A percentile compares a stretch with the other conserved stretches of the same genome.
phyloP scores from a whole-genome alignment of 306 rosid species.

The Notholithocarpus densiflorus region DNA sequence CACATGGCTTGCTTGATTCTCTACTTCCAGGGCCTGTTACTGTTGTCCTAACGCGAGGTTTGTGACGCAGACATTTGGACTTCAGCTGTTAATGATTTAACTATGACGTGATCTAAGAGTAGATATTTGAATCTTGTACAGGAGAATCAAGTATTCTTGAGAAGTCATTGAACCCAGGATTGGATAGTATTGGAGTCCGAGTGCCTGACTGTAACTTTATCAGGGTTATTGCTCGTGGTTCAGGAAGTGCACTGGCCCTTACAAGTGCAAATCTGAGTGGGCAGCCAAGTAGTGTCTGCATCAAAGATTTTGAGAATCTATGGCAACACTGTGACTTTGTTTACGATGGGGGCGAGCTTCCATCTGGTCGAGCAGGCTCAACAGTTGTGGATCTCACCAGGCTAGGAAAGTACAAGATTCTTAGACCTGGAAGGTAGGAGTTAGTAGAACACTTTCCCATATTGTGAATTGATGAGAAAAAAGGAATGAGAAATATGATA shows the following conservation, averaged over 20 bases:
- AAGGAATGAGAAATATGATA: neutral
- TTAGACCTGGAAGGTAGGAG: constrained; percentile 88
- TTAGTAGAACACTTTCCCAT: neutral
- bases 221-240: constrained; percentile 61
- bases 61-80: neutral
- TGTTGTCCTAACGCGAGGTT: constrained; percentile 73
- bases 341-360: constrained; percentile 79
- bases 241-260: constrained; percentile 80
- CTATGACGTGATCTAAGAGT: constrained; percentile 10
- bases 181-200: constrained; percentile 83
- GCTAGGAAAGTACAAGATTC: constrained; percentile 65
- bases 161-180: constrained; percentile 81
- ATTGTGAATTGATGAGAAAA: neutral
- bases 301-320: constrained; percentile 69
- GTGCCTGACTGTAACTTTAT: constrained; percentile 86
- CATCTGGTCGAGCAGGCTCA: constrained; percentile 85
- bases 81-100: neutral
- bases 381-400: constrained; percentile 76
- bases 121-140: constrained; percentile 41
- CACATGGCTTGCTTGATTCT: constrained; percentile 66
- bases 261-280: constrained; percentile 94
- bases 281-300: constrained; percentile 74
- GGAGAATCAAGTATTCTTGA: constrained; percentile 86
- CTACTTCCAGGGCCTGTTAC: constrained; percentile 96
- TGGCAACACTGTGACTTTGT: constrained; percentile 86